Evolutionary conservation across 2,329 filamentous ascomycete species (phyloP).

Genomic region (Cladosporium cucumerinum): DNA sequence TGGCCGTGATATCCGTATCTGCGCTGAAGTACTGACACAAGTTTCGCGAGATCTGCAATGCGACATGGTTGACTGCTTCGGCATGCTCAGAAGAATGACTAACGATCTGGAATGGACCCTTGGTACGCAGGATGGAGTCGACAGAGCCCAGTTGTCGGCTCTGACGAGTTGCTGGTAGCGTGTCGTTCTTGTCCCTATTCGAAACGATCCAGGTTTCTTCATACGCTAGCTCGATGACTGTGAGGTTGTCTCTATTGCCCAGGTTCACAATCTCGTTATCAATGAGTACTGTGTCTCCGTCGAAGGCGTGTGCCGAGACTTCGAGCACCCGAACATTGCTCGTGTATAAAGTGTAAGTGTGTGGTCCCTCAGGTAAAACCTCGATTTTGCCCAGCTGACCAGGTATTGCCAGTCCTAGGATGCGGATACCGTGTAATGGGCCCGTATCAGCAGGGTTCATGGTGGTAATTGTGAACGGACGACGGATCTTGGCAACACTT

Average conservation of each 20-base stretch:
- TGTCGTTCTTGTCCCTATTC: too few relatives aligned
- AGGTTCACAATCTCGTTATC: slow-evolving; percentile 14
- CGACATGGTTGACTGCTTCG: slow-evolving; percentile 36
- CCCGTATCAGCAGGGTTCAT: slow-evolving; percentile 53
- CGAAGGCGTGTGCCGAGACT: slow-evolving; percentile 20
- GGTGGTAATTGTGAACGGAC: slow-evolving; percentile 48
- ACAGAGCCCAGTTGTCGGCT: slow-evolving; percentile 52
- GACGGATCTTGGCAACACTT: slow-evolving; percentile 21
- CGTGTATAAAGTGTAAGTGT: slow-evolving; percentile 40
- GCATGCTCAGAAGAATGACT: slow-evolving; percentile 22
- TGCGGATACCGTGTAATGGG: slow-evolving; percentile 49
- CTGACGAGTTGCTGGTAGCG: neutral
- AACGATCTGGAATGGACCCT: slow-evolving; percentile 45
- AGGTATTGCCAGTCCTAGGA: slow-evolving; percentile 50
- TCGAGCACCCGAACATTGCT: slow-evolving; percentile 40
- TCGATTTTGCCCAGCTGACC: slow-evolving; percentile 50
- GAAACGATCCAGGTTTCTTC: neutral
- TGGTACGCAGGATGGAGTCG: slow-evolving; percentile 52
- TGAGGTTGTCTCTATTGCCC: neutral
- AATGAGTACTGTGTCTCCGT: slow-evolving; percentile 22
- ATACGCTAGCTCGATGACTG: neutral
- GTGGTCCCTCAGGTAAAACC: slow-evolving; percentile 34
- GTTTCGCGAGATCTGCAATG: slow-evolving; percentile 52
- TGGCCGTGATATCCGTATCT: slow-evolving; percentile 43
- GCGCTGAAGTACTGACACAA: slow-evolving; percentile 57